A percentile compares a stretch with the other conserved stretches of the same genome.
Evolutionary conservation across 768 basidiomycete genomes (phyloP).

Genomic region (Russula olivacea): DNA sequence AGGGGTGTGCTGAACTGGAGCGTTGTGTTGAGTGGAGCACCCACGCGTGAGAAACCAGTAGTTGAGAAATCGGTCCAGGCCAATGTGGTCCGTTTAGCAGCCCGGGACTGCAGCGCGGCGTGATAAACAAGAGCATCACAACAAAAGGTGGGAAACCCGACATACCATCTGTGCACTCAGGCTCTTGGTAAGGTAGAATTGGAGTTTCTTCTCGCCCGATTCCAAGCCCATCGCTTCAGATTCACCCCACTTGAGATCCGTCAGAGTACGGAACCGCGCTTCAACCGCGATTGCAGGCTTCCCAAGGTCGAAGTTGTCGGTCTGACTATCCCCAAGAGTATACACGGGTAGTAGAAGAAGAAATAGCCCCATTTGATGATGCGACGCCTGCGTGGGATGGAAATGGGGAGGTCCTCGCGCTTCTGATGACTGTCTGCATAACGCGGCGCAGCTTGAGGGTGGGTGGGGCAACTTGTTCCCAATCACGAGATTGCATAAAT

Average conservation of each 20-base stretch:
- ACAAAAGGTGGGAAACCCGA: constrained; percentile 27
- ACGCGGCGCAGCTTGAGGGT: constrained; percentile 56
- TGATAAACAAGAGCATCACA: constrained; percentile 28
- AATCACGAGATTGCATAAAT: constrained; percentile 63
- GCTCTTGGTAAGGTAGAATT: constrained; percentile 92
- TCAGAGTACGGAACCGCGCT: constrained; percentile 71
- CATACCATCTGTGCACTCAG: constrained; percentile 65
- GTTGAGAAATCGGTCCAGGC: constrained; percentile 88
- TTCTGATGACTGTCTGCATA: constrained; percentile 75
- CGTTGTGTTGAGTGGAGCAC: constrained; percentile 70
- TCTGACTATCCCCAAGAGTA: constrained; percentile 8
- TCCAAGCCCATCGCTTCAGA: constrained; percentile 73
- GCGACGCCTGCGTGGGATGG: constrained; percentile 41
- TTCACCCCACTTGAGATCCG: constrained; percentile 87
- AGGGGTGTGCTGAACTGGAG: constrained; percentile 69
- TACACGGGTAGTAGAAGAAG: constrained; percentile 28
- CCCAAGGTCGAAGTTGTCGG: constrained; percentile 31
- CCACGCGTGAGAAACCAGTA: constrained; percentile 74
- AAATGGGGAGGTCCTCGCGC: constrained; percentile 65
- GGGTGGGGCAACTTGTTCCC: constrained; percentile 64
- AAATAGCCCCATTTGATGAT: constrained; percentile 31
- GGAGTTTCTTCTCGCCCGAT: constrained; percentile 60
- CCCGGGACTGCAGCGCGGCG: constrained; percentile 33
- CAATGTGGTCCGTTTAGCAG: constrained; percentile 75
- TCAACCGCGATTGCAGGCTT: constrained; percentile 41